Conservation (phyloP, 257 asterid genomes). For the Voacanga thouarsii region DNA sequence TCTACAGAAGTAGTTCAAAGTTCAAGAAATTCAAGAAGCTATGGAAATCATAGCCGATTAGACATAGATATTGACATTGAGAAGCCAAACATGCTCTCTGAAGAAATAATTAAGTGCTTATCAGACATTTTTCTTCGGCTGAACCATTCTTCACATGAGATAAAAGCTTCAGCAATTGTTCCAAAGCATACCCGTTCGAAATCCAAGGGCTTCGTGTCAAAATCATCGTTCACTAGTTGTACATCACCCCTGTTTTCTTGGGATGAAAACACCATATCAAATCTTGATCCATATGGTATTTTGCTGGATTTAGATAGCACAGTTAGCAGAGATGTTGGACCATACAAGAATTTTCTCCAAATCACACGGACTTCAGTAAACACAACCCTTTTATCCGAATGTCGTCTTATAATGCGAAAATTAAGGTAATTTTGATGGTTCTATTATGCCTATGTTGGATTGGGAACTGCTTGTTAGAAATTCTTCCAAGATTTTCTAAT, state of each 20-base stretch:
- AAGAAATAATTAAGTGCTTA: conserved; percentile 70
- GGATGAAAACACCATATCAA: conserved; percentile 33
- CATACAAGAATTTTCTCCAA: conserved; percentile 72
- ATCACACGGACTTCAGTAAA: conserved; percentile 59
- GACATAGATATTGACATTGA: conserved; percentile 36
- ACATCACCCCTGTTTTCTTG: conserved; percentile 47
- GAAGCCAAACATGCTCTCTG: conserved; percentile 71
- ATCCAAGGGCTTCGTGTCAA: conserved; percentile 63
- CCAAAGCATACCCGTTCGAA: conserved; percentile 48
- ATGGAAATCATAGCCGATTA: conserved; percentile 20
- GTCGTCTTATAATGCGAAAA: conserved; percentile 63
- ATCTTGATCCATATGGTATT: conserved; percentile 71
- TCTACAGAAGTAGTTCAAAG: conserved; percentile 38
- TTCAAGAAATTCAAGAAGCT: conserved; percentile 41
- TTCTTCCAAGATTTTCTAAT: not conserved
- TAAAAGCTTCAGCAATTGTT: conserved; percentile 47
- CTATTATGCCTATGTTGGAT: not conserved
- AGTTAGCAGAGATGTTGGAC: conserved; percentile 58
- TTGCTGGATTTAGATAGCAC: conserved; percentile 52
- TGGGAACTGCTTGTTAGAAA: not conserved
- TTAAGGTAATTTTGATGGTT: conserved; percentile 43
- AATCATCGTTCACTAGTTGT: conserved; percentile 55
- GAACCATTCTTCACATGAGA: conserved; percentile 46
- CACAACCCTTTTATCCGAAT: conserved; percentile 51
- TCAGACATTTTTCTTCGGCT: conserved; percentile 59